Evolutionary conservation across 352 stramenopile genomes (phyloP).

Genomic region (Aphanomyces euteiches): DNA sequence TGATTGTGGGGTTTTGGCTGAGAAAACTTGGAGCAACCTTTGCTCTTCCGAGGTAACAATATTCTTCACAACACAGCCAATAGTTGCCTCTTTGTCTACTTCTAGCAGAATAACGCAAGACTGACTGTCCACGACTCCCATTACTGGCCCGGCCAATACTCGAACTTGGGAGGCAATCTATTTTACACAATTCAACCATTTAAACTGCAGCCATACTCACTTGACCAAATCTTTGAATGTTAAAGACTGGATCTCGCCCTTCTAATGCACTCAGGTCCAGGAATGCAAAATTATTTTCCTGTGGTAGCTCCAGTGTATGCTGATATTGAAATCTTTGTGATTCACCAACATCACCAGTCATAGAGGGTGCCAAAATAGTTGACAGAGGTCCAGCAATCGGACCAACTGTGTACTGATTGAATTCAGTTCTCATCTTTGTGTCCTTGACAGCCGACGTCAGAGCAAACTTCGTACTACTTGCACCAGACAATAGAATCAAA

Average conservation of each 20-base stretch:
- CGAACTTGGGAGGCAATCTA: constrained; percentile 30
- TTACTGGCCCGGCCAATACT: constrained; percentile 60
- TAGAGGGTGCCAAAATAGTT: constrained; percentile 9
- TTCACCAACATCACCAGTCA: constrained; percentile 37
- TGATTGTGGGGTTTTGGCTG: constrained; percentile 42
- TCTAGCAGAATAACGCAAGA: constrained; percentile 64
- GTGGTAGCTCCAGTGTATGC: constrained; percentile 35
- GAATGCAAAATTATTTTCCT: constrained; percentile 39
- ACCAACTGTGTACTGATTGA: constrained; percentile 45
- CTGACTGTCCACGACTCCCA: constrained; percentile 60
- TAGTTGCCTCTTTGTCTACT: constrained; percentile 48
- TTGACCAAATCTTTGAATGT: constrained; percentile 18
- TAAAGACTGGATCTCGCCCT: constrained; percentile 4
- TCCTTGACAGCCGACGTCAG: constrained; percentile 47
- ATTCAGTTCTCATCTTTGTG: constrained; percentile 42
- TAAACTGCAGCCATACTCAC: constrained; percentile 32
- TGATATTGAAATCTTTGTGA: constrained; percentile 43
- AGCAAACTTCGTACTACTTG: constrained; percentile 38
- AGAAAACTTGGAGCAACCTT: constrained; percentile 52
- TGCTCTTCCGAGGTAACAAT: constrained; percentile 39
- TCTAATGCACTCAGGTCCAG: constrained; percentile 27
- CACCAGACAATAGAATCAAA: constrained; percentile 47
- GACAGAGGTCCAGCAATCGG: constrained; percentile 33
- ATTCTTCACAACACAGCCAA: constrained; percentile 56
- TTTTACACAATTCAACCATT: not conserved